A percentile compares a stretch with the other conserved stretches of the same genome.
Evolutionary conservation across 139 green algal genomes (phyloP).

Genomic region (Picochlorum sp.): DNA sequence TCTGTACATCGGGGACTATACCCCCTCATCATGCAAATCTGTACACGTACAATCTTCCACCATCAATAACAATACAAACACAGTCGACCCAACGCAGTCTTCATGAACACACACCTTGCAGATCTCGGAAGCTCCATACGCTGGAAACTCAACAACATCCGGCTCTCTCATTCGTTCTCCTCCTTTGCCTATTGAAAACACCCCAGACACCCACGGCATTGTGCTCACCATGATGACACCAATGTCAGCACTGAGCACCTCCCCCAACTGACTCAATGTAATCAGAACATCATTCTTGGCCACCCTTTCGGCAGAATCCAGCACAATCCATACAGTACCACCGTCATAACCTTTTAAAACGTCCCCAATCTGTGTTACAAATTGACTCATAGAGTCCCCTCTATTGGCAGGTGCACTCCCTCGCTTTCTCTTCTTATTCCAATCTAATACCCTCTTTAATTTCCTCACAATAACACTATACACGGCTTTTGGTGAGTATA

Average conservation of each 20-base stretch:
- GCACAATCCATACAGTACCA: conserved; percentile 15
- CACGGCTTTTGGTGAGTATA: conserved; percentile 11
- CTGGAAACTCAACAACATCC: not conserved
- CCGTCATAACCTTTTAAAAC: not conserved
- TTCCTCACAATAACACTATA: conserved; percentile 16
- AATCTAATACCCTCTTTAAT: conserved; percentile 6
- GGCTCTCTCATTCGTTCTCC: not conserved
- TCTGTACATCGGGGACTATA: not conserved
- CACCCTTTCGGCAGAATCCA: conserved; percentile 35
- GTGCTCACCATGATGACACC: conserved; percentile 27
- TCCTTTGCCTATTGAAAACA: conserved; percentile 8
- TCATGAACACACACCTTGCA: too few relatives aligned
- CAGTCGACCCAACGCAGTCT: too few relatives aligned
- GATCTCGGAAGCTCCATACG: too few relatives aligned
- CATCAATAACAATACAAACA: too few relatives aligned
- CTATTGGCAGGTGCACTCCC: not conserved
- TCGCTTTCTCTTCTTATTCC: conserved; percentile 27
- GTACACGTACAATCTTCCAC: too few relatives aligned
- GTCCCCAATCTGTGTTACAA: not conserved
- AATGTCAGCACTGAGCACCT: conserved; percentile 13
- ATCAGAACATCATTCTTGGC: conserved; percentile 19
- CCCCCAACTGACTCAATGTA: conserved; percentile 15
- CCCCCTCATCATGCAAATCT: not conserved
- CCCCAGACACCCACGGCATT: conserved; percentile 15
- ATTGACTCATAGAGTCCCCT: not conserved